Conservation (phyloP, 495 filamentous ascomycete species). For the Aspergillus sclerotiicarbonarius region DNA sequence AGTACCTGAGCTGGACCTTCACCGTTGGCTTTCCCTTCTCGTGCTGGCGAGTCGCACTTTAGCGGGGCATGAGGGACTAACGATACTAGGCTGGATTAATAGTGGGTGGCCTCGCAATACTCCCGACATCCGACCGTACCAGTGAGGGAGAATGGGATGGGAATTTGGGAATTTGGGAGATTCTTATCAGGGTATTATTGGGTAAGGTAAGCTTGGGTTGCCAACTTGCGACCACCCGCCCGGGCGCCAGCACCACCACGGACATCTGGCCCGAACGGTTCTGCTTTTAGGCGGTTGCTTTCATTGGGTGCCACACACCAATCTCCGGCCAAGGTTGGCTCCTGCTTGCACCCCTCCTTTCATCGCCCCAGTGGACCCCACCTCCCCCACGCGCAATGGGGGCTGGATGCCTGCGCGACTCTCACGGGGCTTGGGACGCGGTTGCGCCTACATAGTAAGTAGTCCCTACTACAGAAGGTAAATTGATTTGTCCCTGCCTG, state of each 20-base stretch:
- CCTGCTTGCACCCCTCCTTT: slow-evolving; percentile 5
- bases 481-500: too few species aligned
- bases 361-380: neutral
- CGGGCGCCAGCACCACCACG: neutral
- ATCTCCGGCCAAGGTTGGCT: slow-evolving; percentile 5
- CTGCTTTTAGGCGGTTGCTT: neutral
- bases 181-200: neutral
- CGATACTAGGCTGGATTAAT: too few species aligned
- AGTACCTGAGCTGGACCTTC: neutral
- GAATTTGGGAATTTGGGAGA: neutral
- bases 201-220: neutral
- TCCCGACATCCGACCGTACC: neutral
- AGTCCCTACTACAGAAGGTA: too few species aligned
- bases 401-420: neutral
- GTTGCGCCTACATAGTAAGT: too few species aligned
- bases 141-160: neutral
- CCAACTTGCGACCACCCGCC: too few species aligned
- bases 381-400: neutral
- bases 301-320: neutral
- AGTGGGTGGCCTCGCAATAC: neutral
- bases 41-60: neutral
- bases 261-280: neutral
- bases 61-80: neutral
- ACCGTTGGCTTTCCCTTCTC: neutral
- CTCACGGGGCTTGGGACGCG: neutral